Conservation (phyloP, 495 filamentous ascomycete species). For the Penicillium coprophilum region DNA sequence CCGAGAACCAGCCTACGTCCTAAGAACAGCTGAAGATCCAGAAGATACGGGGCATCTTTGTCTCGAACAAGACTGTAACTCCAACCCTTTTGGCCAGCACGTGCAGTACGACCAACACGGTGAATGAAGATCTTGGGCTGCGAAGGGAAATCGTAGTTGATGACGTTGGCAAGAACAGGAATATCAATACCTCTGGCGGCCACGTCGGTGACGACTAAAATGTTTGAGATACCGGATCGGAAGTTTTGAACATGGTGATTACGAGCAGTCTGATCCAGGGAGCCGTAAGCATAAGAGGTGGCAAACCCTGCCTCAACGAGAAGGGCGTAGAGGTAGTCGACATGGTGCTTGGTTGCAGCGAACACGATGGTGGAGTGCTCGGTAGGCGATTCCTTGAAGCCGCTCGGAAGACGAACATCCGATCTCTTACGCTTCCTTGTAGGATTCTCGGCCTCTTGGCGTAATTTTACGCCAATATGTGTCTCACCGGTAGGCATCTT, state of each 20-base stretch:
- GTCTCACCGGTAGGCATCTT: slow-evolving; percentile 83
- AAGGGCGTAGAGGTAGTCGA: slow-evolving; percentile 85
- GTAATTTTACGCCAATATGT: slow-evolving; percentile 44
- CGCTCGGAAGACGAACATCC: slow-evolving; percentile 34
- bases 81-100: slow-evolving; percentile 91
- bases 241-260: slow-evolving; percentile 89
- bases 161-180: slow-evolving; percentile 90
- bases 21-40: slow-evolving; percentile 95
- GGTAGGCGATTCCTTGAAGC: slow-evolving; percentile 43
- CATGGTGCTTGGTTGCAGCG: slow-evolving; percentile 92
- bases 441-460: slow-evolving; percentile 44
- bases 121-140: slow-evolving; percentile 97
- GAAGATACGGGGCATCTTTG: slow-evolving; percentile 81
- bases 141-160: slow-evolving; percentile 97
- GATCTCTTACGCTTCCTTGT: slow-evolving; percentile 68
- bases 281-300: slow-evolving; percentile 89
- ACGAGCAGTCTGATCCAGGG: slow-evolving; percentile 88
- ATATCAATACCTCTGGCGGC: slow-evolving; percentile 98
- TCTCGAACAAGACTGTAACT: slow-evolving; percentile 87
- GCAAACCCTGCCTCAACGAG: slow-evolving; percentile 75
- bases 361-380: slow-evolving; percentile 90
- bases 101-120: slow-evolving; percentile 89
- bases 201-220: slow-evolving; percentile 96
- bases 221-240: slow-evolving; percentile 76
- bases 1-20: slow-evolving; percentile 76